Conservation (phyloP, 2,329 filamentous ascomycete species). For the Pestalotiopsis sp. region DNA sequence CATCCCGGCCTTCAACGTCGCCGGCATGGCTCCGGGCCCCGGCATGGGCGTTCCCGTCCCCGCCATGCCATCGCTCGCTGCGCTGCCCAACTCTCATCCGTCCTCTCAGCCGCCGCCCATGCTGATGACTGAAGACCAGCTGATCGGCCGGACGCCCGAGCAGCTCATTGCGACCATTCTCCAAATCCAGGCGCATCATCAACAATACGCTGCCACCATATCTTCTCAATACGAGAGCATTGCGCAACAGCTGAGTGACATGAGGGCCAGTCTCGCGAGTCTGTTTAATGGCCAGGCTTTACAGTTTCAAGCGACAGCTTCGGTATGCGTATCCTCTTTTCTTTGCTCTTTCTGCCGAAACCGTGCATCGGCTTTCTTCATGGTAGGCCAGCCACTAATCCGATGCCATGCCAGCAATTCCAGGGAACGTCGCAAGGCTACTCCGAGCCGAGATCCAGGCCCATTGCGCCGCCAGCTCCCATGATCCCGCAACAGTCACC, state of each 20-base stretch:
- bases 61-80: conserved; percentile 16
- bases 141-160: conserved; percentile 33
- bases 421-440: conserved; percentile 9
- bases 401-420: not conserved
- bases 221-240: conserved; percentile 35
- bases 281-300: conserved; percentile 26
- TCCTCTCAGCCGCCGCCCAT: conserved; percentile 11
- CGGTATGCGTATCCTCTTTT: conserved; percentile 26
- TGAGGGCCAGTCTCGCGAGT: conserved; percentile 30
- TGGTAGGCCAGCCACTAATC: not conserved
- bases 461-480: not conserved
- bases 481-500: conserved; percentile 13
- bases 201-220: conserved; percentile 35
- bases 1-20: conserved; percentile 6
- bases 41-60: not conserved
- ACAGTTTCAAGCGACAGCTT: conserved; percentile 33
- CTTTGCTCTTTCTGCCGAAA: too few relatives aligned
- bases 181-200: conserved; percentile 35
- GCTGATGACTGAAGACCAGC: conserved; percentile 33
- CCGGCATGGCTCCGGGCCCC: not conserved
- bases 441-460: conserved; percentile 5
- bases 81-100: not conserved
- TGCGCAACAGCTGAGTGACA: conserved; percentile 35
- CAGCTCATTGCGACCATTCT: conserved; percentile 38
- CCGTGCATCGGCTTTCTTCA: not conserved